Conservation (phyloP, 2,329 filamentous ascomycete species). For the Canariomyces notabilis region DNA sequence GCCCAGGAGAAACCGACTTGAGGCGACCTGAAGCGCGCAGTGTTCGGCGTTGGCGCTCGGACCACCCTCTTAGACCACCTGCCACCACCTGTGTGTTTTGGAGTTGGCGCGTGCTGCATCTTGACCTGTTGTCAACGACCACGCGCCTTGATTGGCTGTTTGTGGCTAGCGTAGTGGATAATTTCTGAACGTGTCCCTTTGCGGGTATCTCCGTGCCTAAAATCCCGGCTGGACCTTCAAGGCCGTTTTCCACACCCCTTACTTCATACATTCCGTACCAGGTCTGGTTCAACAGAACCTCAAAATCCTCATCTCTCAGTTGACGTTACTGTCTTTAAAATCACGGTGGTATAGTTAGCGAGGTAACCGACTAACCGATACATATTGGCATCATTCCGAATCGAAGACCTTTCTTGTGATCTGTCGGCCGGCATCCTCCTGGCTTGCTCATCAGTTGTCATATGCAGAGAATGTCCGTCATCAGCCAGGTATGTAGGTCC, state of each 20-base stretch:
- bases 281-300: constrained; percentile 18
- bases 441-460: constrained; percentile 4
- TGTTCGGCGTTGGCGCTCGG: constrained; percentile 13
- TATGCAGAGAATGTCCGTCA: background rate
- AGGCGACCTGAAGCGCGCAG: constrained; percentile 15
- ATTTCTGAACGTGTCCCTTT: no score
- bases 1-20: constrained; percentile 8
- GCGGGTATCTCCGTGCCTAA: no score
- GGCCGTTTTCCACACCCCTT: no score
- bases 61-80: background rate
- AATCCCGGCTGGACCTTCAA: no score
- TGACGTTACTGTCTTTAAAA: constrained; percentile 16
- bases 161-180: no score
- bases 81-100: background rate
- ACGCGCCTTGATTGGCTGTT: background rate
- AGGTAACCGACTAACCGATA: no score
- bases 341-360: constrained; percentile 20
- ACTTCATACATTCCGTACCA: no score
- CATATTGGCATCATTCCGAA: constrained; percentile 10
- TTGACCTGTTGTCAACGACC: background rate
- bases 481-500: background rate
- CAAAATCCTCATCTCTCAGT: constrained; percentile 23
- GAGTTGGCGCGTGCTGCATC: background rate
- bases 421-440: background rate
- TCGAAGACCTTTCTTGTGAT: constrained; percentile 1